Percentiles rank a stretch among this genome's conserved stretches.
phyloP scores from a whole-genome alignment of 148 eudicot species.

The Chenopodium suecicum region DNA sequence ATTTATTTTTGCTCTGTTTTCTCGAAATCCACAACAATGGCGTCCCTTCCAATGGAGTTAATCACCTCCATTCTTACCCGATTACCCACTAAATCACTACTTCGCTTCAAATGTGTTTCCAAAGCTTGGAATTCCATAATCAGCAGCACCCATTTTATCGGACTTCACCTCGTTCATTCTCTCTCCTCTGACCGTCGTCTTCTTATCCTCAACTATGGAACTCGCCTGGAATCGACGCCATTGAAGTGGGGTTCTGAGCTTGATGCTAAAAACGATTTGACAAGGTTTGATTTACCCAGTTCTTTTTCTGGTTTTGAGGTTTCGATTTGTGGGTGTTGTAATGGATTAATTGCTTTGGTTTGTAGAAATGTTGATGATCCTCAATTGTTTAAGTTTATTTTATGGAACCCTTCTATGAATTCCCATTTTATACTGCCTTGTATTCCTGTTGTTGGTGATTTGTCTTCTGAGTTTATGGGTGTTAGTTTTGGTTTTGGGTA shows the following conservation, averaged over 20 bases:
- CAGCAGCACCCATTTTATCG: neutral
- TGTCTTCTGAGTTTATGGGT: neutral
- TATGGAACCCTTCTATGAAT: conserved; percentile 11
- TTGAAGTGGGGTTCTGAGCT: neutral
- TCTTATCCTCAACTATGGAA: neutral
- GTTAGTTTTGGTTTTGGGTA: conserved; percentile 17
- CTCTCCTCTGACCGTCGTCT: neutral
- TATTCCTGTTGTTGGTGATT: neutral
- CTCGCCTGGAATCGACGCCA: neutral
- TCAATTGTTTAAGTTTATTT: neutral
- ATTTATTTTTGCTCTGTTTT: neutral
- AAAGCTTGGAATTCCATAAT: neutral
- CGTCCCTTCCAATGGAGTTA: neutral
- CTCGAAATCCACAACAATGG: neutral
- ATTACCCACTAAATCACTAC: conserved; percentile 2
- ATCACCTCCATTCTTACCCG: neutral
- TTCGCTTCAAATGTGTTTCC: conserved; percentile 6
- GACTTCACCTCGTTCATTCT: neutral
- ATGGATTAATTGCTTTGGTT: conserved; percentile 3
- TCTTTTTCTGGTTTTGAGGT: neutral
- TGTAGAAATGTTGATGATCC: neutral
- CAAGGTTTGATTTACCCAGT: neutral
- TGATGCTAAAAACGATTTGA: neutral
- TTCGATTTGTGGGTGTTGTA: neutral
- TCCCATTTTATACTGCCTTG: neutral